Conservation (phyloP, 768 basidiomycete genomes). For the Termitomyces sp. region DNA sequence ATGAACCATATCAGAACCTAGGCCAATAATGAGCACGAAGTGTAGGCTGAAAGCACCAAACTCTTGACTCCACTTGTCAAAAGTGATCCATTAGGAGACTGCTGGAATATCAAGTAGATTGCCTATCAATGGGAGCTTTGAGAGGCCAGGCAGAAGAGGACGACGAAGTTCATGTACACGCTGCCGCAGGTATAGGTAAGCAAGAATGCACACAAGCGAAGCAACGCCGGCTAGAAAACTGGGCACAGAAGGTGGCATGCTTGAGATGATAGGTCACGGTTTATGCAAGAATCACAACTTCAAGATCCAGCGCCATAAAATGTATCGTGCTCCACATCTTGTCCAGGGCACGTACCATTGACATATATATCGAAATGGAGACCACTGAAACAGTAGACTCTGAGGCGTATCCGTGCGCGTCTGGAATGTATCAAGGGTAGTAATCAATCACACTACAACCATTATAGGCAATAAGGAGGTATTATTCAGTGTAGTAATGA, state of each 20-base stretch:
- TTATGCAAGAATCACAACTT: background rate
- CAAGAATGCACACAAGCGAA: background rate
- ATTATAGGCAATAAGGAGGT: too few species aligned
- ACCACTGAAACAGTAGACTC: too few species aligned
- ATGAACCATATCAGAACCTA: background rate
- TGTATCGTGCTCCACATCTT: background rate
- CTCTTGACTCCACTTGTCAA: constrained; percentile 12
- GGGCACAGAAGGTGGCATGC: background rate
- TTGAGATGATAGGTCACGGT: background rate
- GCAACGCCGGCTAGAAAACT: background rate
- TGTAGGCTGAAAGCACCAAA: background rate
- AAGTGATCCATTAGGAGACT: constrained; percentile 5
- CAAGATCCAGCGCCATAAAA: background rate
- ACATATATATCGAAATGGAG: too few species aligned
- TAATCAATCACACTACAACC: too few species aligned
- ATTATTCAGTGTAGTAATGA: too few species aligned
- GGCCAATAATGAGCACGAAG: background rate
- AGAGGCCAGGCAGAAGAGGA: constrained; percentile 9
- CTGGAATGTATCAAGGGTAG: too few species aligned
- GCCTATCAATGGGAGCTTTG: constrained; percentile 5
- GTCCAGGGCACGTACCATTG: too few species aligned
- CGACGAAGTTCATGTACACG: background rate
- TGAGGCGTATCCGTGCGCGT: too few species aligned
- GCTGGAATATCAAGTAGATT: constrained; percentile 7
- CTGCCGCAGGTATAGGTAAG: background rate